Evolutionary conservation across 2,329 filamentous ascomycete species (phyloP).

Genomic region (Pyricularia sp.): DNA sequence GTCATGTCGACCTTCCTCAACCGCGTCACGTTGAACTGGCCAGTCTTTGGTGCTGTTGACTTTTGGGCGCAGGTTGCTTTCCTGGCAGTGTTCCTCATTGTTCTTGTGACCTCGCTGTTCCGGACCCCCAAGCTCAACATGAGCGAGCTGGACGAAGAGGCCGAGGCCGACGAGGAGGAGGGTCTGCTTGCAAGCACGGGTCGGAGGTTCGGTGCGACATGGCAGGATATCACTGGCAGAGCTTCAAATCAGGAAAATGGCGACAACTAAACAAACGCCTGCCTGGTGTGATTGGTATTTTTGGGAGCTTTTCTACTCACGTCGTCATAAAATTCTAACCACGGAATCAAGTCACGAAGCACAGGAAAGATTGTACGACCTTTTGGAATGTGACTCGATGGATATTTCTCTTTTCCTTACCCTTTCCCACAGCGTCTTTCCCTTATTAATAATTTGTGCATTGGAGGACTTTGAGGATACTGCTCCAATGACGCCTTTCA

Average conservation of each 20-base stretch:
- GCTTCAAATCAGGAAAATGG: not conserved
- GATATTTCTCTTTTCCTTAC: not conserved
- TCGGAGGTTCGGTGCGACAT: constrained; percentile 69
- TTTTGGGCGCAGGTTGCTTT: constrained; percentile 97
- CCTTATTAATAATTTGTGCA: not conserved
- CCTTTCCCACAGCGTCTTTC: not conserved
- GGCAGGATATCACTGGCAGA: constrained; percentile 68
- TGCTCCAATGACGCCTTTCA: not conserved
- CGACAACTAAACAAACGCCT: not conserved
- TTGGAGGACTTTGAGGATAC: not conserved
- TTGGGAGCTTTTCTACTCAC: not conserved
- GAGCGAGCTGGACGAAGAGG: constrained; percentile 71
- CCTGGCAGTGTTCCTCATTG: constrained; percentile 67
- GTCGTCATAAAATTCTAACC: not conserved
- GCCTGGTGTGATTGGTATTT: not conserved
- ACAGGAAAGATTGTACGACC: not conserved
- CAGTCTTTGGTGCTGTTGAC: constrained; percentile 81
- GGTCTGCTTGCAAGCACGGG: constrained; percentile 75
- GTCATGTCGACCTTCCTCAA: constrained; percentile 90
- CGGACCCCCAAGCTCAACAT: constrained; percentile 66
- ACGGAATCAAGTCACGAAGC: not conserved
- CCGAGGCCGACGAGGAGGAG: constrained; percentile 88
- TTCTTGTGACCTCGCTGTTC: constrained; percentile 69
- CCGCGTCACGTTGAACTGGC: constrained; percentile 83
- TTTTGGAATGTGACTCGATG: not conserved